Evolutionary conservation across 2,329 filamentous ascomycete species (phyloP), one percentile per base, ranked within the genome.

Genomic region (Boeremia exigua): DNA sequence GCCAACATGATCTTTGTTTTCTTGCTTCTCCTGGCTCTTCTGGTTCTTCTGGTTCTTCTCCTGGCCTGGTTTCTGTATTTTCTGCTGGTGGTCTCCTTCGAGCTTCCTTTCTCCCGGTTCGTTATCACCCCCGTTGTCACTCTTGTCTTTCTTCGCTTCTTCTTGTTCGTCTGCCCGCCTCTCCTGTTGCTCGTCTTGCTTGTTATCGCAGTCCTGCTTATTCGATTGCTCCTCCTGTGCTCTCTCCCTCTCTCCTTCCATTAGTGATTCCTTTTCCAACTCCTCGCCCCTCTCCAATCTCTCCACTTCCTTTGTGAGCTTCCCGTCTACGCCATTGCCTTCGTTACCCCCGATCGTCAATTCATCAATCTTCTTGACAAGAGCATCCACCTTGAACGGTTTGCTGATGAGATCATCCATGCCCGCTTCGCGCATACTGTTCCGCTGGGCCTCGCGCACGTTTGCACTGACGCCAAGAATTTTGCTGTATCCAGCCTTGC

Each of bases 391-490:
- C 46, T 75, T 75, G 62, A 75, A 72, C 0, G 75, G 75, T 48
- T 78, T 78, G 40, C 71, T 73, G 23, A 72, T 77, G 14, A 76
- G 65, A 17, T 73, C 71, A 39, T 77, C 71, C 65, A 75, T 77
- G 6, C 75, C 75, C 5, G 75, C 73, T 2, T 70, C 66, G 6
- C 69, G 55, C 65, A 75, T 75, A 6, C 63, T 65, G 6, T 57
- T 57, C 3, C 62, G 75, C 54, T 78, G 75, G 11, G 60, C 68
- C 19, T 72, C 66, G 4, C 71, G 67, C 4, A 77, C 75, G 17
- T 78, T 77, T 3, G 75, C 75, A 2, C 71, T 75, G 0, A 77
- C 74, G 3, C 75, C 75, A 2, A 78, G 64, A 9, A 78, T 73
- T 10, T 70, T 73, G 23, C 71, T 69, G 19, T 64, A 65, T 5